A percentile compares a stretch with the other conserved stretches of the same genome.
phyloP scores from a whole-genome alignment of 345 rosid species.

The Hevea brasiliensis region DNA sequence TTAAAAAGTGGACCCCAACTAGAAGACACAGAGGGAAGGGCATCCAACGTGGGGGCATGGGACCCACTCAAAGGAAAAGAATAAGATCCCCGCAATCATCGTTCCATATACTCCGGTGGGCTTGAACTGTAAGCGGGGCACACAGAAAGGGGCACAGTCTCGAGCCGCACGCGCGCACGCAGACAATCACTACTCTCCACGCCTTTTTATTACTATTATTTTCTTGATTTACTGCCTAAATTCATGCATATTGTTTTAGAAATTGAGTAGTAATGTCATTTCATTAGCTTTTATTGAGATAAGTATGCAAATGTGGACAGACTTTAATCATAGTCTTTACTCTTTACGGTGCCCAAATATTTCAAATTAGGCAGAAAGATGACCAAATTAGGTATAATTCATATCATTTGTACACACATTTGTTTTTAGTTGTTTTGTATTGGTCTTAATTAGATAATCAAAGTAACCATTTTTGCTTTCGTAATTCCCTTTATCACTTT shows the following conservation, averaged over 20 bases:
- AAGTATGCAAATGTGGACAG: not conserved
- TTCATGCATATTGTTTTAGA: not conserved
- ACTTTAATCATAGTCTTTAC: not conserved
- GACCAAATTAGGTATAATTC: slow-evolving; percentile 21
- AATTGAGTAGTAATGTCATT: slow-evolving; percentile 15
- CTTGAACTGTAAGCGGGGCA: slow-evolving; percentile 33
- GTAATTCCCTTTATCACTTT: too few relatives aligned
- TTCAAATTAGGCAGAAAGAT: slow-evolving; percentile 5
- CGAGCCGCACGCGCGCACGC: slow-evolving; percentile 57
- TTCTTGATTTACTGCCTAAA: not conserved
- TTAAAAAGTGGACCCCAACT: not conserved
- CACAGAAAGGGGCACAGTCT: slow-evolving; percentile 26
- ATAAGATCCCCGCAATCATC: slow-evolving; percentile 34
- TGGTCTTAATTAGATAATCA: not conserved
- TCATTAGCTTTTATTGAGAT: slow-evolving; percentile 8
- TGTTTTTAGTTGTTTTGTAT: too few relatives aligned
- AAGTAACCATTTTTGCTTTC: too few relatives aligned
- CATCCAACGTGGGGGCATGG: slow-evolving; percentile 33
- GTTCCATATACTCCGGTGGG: slow-evolving; percentile 31
- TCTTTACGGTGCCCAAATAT: too few relatives aligned
- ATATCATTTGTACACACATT: not conserved
- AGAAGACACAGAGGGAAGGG: not conserved
- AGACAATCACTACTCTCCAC: slow-evolving; percentile 26
- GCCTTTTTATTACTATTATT: not conserved
- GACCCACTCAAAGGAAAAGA: slow-evolving; percentile 20